These are phyloP conservation scores for Liquidambar formosana DNA, from an alignment of 164 flowering plant genomes.

Conservation along the genomic window DNA sequence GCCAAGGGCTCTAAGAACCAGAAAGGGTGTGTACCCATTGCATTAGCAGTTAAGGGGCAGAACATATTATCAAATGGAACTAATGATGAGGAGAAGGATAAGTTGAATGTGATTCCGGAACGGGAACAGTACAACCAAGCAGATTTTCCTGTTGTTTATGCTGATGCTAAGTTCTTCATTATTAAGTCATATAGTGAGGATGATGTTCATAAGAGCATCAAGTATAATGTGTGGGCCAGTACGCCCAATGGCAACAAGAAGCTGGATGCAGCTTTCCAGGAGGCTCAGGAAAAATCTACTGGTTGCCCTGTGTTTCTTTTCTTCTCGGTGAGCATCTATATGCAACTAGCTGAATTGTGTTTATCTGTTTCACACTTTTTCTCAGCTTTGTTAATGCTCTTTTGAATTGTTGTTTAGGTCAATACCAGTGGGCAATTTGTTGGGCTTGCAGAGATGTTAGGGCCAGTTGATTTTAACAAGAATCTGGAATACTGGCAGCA, in stretches of 20 bases:
- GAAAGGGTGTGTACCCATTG: constrained; percentile 40
- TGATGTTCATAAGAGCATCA: constrained; percentile 90
- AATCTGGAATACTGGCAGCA: constrained; percentile 86
- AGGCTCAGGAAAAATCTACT: constrained; percentile 63
- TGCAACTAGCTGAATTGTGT: neutral
- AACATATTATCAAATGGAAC: constrained; percentile 26
- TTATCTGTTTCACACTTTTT: neutral
- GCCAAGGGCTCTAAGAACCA: constrained; percentile 59
- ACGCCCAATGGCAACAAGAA: constrained; percentile 91
- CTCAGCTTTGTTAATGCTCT: neutral
- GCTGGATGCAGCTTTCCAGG: constrained; percentile 71
- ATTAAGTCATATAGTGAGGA: constrained; percentile 95
- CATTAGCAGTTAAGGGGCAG: constrained; percentile 60
- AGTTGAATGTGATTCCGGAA: constrained; percentile 30
- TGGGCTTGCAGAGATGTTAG: constrained; percentile 86
- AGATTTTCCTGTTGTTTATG: constrained; percentile 68
- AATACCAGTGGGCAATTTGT: constrained; percentile 90
- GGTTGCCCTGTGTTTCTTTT: constrained; percentile 74
- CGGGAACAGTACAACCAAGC: constrained; percentile 57
- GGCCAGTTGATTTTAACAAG: constrained; percentile 82
- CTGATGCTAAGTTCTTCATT: constrained; percentile 74
- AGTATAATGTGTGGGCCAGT: constrained; percentile 89
- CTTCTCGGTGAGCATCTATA: constrained; percentile 63
- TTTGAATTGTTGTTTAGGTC: constrained; percentile 44
- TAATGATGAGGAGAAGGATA: constrained; percentile 38